phyloP scores from a whole-genome alignment of 2,329 filamentous ascomycete genomes.

The Clonostachys rhizophaga region DNA sequence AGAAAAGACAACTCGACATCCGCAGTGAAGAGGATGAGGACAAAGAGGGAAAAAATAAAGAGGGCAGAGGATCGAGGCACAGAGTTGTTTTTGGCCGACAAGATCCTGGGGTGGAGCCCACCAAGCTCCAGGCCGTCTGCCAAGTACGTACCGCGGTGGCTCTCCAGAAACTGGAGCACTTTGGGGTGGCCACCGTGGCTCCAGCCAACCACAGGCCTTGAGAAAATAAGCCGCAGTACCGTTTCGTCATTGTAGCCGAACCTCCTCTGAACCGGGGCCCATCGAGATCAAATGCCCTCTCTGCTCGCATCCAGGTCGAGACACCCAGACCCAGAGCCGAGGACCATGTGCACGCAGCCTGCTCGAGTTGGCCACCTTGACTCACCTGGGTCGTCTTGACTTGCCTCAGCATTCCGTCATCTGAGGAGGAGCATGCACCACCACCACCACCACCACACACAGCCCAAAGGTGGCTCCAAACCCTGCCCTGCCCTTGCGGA shows the following conservation, averaged over 20 bases:
- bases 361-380: no score
- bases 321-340: no score
- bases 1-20: conserved; percentile 10
- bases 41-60: conserved; percentile 15
- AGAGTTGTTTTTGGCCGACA: conserved; percentile 15
- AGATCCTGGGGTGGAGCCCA: conserved; percentile 9
- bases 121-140: conserved; percentile 7
- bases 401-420: no score
- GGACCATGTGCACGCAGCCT: no score
- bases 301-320: no score
- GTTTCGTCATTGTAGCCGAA: conserved; percentile 7
- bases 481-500: no score
- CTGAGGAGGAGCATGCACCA: no score
- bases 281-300: conserved; percentile 1
- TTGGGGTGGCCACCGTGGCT: neutral
- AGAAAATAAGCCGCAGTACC: conserved; percentile 14
- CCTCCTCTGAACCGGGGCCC: conserved; percentile 8
- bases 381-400: no score
- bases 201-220: conserved; percentile 13
- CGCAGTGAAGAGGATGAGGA: conserved; percentile 14
- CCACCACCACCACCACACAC: no score
- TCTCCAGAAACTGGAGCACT: neutral
- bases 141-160: neutral
- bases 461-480: no score
- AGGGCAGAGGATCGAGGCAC: conserved; percentile 10